Evolutionary conservation across 345 rosid species (phyloP).

Genomic region (Acer negundo): DNA sequence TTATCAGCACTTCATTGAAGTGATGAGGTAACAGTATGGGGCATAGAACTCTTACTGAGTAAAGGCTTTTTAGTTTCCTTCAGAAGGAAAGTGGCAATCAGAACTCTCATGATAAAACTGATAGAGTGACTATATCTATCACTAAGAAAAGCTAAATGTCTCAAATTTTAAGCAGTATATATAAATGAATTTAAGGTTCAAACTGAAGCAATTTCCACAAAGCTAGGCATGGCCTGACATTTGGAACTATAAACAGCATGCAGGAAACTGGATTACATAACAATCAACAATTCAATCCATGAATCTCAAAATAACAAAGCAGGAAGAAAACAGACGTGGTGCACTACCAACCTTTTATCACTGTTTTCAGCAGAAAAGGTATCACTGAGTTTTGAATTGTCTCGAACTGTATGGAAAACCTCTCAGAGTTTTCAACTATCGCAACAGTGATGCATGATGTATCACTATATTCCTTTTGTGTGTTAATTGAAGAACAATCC

Average conservation of each 20-base stretch:
- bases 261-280: not conserved
- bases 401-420: slow-evolving; percentile 35
- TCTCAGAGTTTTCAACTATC: slow-evolving; percentile 42
- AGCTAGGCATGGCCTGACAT: not conserved
- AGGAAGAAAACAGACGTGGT: not conserved
- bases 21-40: too few species aligned
- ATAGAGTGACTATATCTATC: not conserved
- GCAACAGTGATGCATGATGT: slow-evolving; percentile 56
- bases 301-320: slow-evolving; percentile 6
- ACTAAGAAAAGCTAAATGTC: not conserved
- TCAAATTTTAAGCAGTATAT: not conserved
- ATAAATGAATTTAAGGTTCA: not conserved
- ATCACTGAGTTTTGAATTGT: slow-evolving; percentile 46
- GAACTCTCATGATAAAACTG: not conserved
- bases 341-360: slow-evolving; percentile 53
- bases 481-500: slow-evolving; percentile 39
- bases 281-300: not conserved
- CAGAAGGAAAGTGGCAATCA: not conserved
- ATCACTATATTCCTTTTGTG: slow-evolving; percentile 40
- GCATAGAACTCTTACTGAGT: not conserved
- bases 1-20: not conserved
- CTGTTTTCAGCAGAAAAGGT: slow-evolving; percentile 64
- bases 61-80: not conserved
- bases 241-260: not conserved
- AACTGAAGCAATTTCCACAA: not conserved